Evolutionary conservation across 805 yeast species (phyloP).

Genomic region (Metschnikowia orientalis): DNA sequence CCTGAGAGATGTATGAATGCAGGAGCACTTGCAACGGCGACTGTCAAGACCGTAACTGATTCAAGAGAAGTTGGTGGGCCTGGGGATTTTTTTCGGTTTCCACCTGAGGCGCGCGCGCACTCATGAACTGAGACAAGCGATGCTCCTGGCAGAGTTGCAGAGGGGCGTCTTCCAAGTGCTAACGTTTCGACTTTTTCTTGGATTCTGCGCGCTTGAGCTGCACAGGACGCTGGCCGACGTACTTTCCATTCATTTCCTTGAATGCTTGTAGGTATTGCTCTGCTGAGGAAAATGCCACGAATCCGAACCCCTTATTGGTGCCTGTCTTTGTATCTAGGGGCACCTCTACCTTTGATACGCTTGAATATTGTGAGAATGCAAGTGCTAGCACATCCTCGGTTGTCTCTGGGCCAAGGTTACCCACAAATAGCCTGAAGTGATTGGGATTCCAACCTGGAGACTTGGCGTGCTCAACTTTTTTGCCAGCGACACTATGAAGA

Average conservation of each 20-base stretch:
- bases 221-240: conserved; percentile 70
- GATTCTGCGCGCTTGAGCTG: conserved; percentile 61
- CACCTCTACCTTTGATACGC: conserved; percentile 56
- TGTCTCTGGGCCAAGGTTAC: conserved; percentile 67
- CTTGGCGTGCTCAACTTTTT: neutral
- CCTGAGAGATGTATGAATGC: too few relatives aligned
- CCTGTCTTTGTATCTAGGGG: conserved; percentile 47
- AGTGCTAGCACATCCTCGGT: conserved; percentile 50
- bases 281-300: conserved; percentile 61
- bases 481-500: conserved; percentile 11
- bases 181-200: conserved; percentile 3
- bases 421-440: conserved; percentile 71
- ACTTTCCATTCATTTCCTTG: conserved; percentile 72
- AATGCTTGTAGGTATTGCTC: conserved; percentile 68
- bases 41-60: too few relatives aligned
- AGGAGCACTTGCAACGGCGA: too few relatives aligned
- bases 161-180: too few relatives aligned
- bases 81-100: too few relatives aligned
- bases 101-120: too few relatives aligned
- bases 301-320: conserved; percentile 66
- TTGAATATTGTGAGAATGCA: conserved; percentile 51
- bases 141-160: too few relatives aligned
- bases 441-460: conserved; percentile 65
- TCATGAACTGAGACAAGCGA: too few relatives aligned
- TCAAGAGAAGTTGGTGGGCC: too few relatives aligned